These are phyloP conservation scores for Naegleria fowleri DNA, from an alignment of 208 protist species.

Conservation along the genomic window DNA sequence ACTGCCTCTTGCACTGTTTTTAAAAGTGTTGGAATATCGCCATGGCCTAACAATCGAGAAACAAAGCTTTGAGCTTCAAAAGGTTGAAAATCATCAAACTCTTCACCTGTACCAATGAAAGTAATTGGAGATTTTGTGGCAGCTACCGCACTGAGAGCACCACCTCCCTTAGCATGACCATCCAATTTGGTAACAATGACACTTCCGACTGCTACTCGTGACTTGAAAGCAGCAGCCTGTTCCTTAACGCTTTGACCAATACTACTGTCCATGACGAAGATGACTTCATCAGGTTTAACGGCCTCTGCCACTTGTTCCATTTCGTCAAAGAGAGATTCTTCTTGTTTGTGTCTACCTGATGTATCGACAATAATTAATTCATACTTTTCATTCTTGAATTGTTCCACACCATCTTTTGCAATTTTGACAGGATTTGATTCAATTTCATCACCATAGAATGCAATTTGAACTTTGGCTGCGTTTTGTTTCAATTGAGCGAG, in stretches of 20 bases:
- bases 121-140: slow-evolving; percentile 94
- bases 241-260: slow-evolving; percentile 94
- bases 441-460: slow-evolving; percentile 91
- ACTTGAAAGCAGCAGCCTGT: slow-evolving; percentile 83
- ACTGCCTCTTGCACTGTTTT: slow-evolving; percentile 79
- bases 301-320: slow-evolving; percentile 87
- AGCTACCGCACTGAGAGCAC: slow-evolving; percentile 91
- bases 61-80: slow-evolving; percentile 80
- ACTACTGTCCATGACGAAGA: slow-evolving; percentile 95
- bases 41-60: slow-evolving; percentile 84
- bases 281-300: slow-evolving; percentile 86
- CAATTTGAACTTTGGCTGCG: slow-evolving; percentile 94
- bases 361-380: slow-evolving; percentile 99
- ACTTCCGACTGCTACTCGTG: slow-evolving; percentile 85
- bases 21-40: slow-evolving; percentile 84
- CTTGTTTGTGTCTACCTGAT: slow-evolving; percentile 96
- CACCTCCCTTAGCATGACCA: slow-evolving; percentile 97
- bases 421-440: slow-evolving; percentile 93
- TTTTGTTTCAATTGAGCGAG: slow-evolving; percentile 98
- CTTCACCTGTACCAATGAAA: slow-evolving; percentile 96
- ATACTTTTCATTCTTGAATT: slow-evolving; percentile 89
- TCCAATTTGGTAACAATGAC: slow-evolving; percentile 99
- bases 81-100: slow-evolving; percentile 92
- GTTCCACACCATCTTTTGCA: slow-evolving; percentile 87
- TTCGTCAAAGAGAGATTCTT: slow-evolving; percentile 95